Evolutionary conservation across 108 stramenopile genomes (phyloP).

Genomic region (Cyclotella distinguenda): DNA sequence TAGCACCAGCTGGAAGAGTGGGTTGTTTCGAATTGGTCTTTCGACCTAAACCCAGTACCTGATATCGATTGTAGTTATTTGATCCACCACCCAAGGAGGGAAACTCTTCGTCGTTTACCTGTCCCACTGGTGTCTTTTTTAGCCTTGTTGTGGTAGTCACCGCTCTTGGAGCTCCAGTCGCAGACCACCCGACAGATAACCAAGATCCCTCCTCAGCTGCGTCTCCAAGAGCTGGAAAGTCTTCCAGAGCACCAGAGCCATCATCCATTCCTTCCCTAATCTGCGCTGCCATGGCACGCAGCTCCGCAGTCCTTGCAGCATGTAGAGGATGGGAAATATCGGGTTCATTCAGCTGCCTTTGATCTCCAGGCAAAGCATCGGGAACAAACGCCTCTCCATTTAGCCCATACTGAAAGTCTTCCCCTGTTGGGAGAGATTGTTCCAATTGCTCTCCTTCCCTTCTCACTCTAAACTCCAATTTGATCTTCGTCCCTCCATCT

Average conservation of each 20-base stretch:
- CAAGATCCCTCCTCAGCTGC: conserved; percentile 3
- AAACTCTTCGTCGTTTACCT: conserved; percentile 44
- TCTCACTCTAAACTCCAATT: conserved; percentile 77
- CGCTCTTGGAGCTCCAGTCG: conserved; percentile 16
- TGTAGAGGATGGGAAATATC: conserved; percentile 66
- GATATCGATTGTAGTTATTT: conserved; percentile 4
- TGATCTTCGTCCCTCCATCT: conserved; percentile 70
- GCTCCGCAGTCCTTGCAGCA: conserved; percentile 74
- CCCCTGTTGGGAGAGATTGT: conserved; percentile 40
- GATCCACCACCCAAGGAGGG: conserved; percentile 32
- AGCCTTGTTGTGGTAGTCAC: conserved; percentile 15
- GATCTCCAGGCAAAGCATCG: conserved; percentile 52
- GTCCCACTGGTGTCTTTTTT: conserved; percentile 25
- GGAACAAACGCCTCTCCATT: conserved; percentile 91
- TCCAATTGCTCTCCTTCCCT: conserved; percentile 50
- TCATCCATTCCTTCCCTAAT: conserved; percentile 38
- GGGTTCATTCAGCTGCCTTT: conserved; percentile 46
- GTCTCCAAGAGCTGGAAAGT: conserved; percentile 64
- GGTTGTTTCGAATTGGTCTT: neutral
- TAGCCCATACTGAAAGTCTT: conserved; percentile 72
- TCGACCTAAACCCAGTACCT: conserved; percentile 16
- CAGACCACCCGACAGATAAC: conserved; percentile 38
- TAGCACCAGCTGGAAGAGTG: conserved; percentile 10
- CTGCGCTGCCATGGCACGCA: conserved; percentile 67
- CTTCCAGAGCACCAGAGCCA: conserved; percentile 34